A percentile compares a stretch with the other conserved stretches of the same genome.
phyloP scores from a whole-genome alignment of 768 basidiomycete genomes.

The Leccinum ochraceum region DNA sequence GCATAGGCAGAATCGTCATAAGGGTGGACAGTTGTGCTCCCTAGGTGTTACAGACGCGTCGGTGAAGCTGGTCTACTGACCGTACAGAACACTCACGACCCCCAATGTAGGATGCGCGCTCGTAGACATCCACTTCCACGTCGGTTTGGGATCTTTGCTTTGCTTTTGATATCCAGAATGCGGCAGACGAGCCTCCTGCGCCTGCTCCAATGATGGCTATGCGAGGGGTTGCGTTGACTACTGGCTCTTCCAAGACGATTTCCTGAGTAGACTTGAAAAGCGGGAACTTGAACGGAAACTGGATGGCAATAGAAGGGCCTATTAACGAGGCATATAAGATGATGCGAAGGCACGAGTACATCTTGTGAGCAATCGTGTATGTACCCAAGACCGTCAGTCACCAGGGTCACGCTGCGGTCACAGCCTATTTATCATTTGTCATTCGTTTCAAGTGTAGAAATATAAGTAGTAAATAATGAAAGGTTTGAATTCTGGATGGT shows the following conservation, averaged over 20 bases:
- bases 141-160: conserved; percentile 68
- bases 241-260: conserved; percentile 20
- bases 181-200: conserved; percentile 82
- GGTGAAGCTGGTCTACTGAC: conserved; percentile 1
- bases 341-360: conserved; percentile 20
- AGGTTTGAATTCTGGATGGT: background rate
- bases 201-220: conserved; percentile 92
- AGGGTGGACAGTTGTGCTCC: conserved; percentile 77
- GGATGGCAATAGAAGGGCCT: conserved; percentile 33
- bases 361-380: conserved; percentile 1
- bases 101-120: conserved; percentile 73
- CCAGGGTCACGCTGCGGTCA: background rate
- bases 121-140: conserved; percentile 83
- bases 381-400: background rate
- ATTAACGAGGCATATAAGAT: conserved; percentile 25
- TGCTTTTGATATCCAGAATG: conserved; percentile 80
- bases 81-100: conserved; percentile 63
- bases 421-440: background rate
- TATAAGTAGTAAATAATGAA: background rate
- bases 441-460: background rate
- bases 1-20: conserved; percentile 57
- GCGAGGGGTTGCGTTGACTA: conserved; percentile 40
- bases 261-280: conserved; percentile 46
- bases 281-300: conserved; percentile 57
- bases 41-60: conserved; percentile 39